Percentiles rank a stretch among this genome's conserved stretches.
phyloP scores from a whole-genome alignment of 2,329 filamentous ascomycete species.

The Clarireedia monteithiana region DNA sequence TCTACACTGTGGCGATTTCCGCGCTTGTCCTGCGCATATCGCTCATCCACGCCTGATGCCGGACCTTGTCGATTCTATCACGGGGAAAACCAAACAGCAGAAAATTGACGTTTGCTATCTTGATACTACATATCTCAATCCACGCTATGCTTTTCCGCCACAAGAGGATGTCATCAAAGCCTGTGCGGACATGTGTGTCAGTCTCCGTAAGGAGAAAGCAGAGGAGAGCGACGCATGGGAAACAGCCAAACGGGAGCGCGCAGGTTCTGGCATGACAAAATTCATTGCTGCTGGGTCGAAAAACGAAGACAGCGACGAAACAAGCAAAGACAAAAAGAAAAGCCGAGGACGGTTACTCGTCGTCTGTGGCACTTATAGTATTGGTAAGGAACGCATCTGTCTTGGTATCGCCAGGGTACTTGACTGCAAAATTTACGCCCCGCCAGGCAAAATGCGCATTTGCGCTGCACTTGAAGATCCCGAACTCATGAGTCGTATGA shows the following conservation, averaged over 20 bases:
- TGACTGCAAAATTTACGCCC: slow-evolving; percentile 81
- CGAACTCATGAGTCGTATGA: slow-evolving; percentile 71
- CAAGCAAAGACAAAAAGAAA: slow-evolving; percentile 22
- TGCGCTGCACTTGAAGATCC: slow-evolving; percentile 79
- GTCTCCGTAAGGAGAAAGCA: slow-evolving; percentile 57
- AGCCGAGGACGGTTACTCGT: slow-evolving; percentile 68
- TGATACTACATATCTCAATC: slow-evolving; percentile 94
- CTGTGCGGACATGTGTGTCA: slow-evolving; percentile 82
- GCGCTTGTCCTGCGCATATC: slow-evolving; percentile 80
- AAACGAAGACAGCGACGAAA: slow-evolving; percentile 18
- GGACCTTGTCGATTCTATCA: slow-evolving; percentile 60
- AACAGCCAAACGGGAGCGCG: slow-evolving; percentile 44
- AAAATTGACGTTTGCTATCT: slow-evolving; percentile 94
- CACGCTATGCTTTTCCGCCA: slow-evolving; percentile 87
- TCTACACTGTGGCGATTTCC: slow-evolving; percentile 91
- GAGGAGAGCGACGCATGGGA: slow-evolving; percentile 50
- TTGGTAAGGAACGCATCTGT: slow-evolving; percentile 95
- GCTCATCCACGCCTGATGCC: slow-evolving; percentile 75
- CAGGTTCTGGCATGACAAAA: slow-evolving; percentile 52
- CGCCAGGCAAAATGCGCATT: slow-evolving; percentile 74
- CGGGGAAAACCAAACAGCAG: slow-evolving; percentile 68
- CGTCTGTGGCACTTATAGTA: slow-evolving; percentile 93
- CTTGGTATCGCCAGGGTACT: slow-evolving; percentile 84
- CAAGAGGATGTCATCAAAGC: slow-evolving; percentile 82
- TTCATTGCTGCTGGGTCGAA: slow-evolving; percentile 41